Conservation (phyloP, 768 basidiomycete species). For the Neoboletus brunneissimus region DNA sequence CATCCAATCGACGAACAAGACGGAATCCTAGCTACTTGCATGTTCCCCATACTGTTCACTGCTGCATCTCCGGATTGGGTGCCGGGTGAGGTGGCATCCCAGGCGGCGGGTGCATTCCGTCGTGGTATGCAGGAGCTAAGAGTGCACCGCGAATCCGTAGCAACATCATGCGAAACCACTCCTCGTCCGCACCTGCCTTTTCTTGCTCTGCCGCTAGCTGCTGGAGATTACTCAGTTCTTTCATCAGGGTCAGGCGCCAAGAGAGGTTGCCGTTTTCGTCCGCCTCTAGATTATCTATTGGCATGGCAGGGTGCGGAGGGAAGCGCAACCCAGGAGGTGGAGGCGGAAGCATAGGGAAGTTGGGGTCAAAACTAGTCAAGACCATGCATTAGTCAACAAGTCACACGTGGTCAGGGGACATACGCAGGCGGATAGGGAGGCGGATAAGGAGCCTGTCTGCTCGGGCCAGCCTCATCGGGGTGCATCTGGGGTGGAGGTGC, state of each 20-base stretch:
- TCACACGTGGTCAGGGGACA: background rate
- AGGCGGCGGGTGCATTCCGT: slow-evolving; percentile 38
- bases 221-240: slow-evolving; percentile 73
- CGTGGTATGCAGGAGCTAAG: slow-evolving; percentile 47
- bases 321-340: slow-evolving; percentile 57
- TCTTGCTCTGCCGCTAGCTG: slow-evolving; percentile 80
- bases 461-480: slow-evolving; percentile 60
- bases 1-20: background rate
- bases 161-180: slow-evolving; percentile 87
- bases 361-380: slow-evolving; percentile 63
- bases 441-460: slow-evolving; percentile 56
- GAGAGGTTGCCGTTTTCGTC: slow-evolving; percentile 79
- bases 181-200: slow-evolving; percentile 73
- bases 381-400: slow-evolving; percentile 7
- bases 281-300: slow-evolving; percentile 68
- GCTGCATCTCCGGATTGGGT: slow-evolving; percentile 33
- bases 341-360: slow-evolving; percentile 61
- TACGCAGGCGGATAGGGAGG: slow-evolving; percentile 60
- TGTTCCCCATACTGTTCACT: slow-evolving; percentile 10
- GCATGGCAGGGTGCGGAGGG: slow-evolving; percentile 51
- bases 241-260: slow-evolving; percentile 78
- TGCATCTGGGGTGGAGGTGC: slow-evolving; percentile 49
- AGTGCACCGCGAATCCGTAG: slow-evolving; percentile 72
- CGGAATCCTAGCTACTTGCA: background rate
- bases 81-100: slow-evolving; percentile 38